These are phyloP conservation scores for Trametes polyzona DNA, from an alignment of 1,284 basidiomycete genomes.

Conservation along the genomic window DNA sequence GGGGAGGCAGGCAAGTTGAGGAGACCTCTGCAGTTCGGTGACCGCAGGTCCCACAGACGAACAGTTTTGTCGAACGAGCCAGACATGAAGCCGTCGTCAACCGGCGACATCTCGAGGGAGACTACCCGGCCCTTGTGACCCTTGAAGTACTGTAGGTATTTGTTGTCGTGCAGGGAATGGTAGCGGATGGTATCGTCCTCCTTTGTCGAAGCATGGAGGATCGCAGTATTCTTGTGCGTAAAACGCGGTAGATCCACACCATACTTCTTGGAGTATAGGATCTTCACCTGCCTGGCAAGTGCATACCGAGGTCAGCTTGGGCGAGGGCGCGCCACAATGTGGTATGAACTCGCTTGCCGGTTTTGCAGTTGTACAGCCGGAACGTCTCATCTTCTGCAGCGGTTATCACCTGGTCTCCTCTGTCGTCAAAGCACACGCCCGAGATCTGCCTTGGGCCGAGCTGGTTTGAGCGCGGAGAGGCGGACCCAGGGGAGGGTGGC, in stretches of 20 bases:
- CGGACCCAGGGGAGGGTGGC: constrained; percentile 47
- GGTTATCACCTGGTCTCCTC: constrained; percentile 85
- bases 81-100: constrained; percentile 96
- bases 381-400: constrained; percentile 95
- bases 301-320: constrained; percentile 31
- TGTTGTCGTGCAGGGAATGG: constrained; percentile 95
- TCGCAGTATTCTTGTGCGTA: constrained; percentile 86
- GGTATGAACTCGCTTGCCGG: constrained; percentile 83
- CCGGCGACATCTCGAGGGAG: constrained; percentile 90
- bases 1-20: constrained; percentile 75
- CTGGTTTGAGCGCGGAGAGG: constrained; percentile 43
- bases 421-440: constrained; percentile 89
- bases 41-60: constrained; percentile 94
- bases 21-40: constrained; percentile 75
- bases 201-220: constrained; percentile 94
- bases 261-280: constrained; percentile 93
- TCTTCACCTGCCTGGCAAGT: constrained; percentile 66
- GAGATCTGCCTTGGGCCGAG: constrained; percentile 75
- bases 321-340: constrained; percentile 27
- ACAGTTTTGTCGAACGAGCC: constrained; percentile 94
- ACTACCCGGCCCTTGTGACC: constrained; percentile 92
- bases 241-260: constrained; percentile 94
- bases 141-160: constrained; percentile 93
- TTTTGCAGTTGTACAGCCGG: constrained; percentile 85
- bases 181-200: constrained; percentile 95